phyloP scores from a whole-genome alignment of 73 alveolate species.

The Urostyla sp. region DNA sequence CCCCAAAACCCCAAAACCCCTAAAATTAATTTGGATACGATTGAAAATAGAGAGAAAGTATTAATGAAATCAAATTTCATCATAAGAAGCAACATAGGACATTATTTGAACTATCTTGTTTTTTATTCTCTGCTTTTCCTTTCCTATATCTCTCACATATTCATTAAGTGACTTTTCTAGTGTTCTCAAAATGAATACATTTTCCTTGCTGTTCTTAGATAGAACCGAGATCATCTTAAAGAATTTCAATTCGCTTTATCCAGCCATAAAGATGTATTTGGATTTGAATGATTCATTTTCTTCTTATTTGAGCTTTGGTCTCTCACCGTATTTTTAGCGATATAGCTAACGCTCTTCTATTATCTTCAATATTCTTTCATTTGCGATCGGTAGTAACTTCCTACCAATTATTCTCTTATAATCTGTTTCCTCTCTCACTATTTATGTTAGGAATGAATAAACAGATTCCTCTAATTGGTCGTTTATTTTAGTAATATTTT shows the following conservation, averaged over 20 bases:
- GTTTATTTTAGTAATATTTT: background rate
- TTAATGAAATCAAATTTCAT: too few species aligned
- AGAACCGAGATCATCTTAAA: constrained; percentile 55
- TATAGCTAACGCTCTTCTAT: background rate
- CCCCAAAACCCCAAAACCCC: too few species aligned
- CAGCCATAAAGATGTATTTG: background rate
- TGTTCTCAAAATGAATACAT: constrained; percentile 21
- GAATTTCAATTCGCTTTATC: constrained; percentile 45
- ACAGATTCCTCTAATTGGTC: constrained; percentile 45
- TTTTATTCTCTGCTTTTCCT: constrained; percentile 25
- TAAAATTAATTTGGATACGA: too few species aligned
- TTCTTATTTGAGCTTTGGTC: background rate
- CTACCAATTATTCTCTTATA: constrained; percentile 52
- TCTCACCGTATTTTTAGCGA: background rate
- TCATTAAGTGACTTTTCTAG: constrained; percentile 22
- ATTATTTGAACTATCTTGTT: constrained; percentile 32
- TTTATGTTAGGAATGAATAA: constrained; percentile 42
- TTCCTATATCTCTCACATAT: constrained; percentile 28
- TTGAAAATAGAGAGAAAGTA: too few species aligned
- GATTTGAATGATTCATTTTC: background rate
- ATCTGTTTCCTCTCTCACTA: constrained; percentile 59
- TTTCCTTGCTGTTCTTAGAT: constrained; percentile 46
- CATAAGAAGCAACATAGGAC: constrained; percentile 20
- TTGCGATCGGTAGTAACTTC: constrained; percentile 9
- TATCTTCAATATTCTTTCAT: constrained; percentile 10